A percentile compares a stretch with the other conserved stretches of the same genome.
Conservation (phyloP, 2,329 filamentous ascomycete species). For the Talaromyces rugulosus region DNA sequence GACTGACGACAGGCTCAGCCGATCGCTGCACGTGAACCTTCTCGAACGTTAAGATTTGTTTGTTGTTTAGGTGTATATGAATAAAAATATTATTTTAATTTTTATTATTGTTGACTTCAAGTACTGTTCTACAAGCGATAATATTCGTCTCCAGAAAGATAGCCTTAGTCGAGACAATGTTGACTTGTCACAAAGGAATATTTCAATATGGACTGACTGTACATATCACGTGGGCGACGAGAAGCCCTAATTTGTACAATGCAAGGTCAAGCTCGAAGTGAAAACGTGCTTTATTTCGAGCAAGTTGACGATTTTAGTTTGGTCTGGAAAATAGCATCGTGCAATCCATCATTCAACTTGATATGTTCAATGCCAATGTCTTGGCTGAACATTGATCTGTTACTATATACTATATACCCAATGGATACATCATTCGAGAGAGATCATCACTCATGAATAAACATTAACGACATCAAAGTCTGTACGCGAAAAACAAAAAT, state of each 20-base stretch:
- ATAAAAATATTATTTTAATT: not conserved
- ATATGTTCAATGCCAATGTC: not conserved
- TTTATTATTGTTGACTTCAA: not conserved
- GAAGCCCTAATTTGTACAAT: not conserved
- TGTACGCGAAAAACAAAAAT: not conserved
- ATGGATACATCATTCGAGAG: not conserved
- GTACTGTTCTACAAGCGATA: not conserved
- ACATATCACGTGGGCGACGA: not conserved
- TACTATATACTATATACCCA: not conserved
- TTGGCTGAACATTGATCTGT: not conserved
- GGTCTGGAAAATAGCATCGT: no score
- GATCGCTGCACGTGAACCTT: not conserved
- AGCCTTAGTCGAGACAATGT: no score
- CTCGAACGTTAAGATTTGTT: not conserved
- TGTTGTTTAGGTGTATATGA: no score
- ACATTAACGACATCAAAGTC: not conserved
- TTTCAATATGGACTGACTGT: not conserved
- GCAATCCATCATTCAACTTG: not conserved
- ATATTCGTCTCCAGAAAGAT: no score
- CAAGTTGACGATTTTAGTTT: no score
- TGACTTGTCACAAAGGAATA: not conserved
- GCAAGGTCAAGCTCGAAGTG: no score
- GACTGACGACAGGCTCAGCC: not conserved
- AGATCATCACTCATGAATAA: constrained; percentile 1
- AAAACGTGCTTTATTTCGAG: no score